Percentiles rank a stretch among this genome's conserved stretches.
Conservation (phyloP, 495 filamentous ascomycete species). For the Talaromyces nanjingensis region DNA sequence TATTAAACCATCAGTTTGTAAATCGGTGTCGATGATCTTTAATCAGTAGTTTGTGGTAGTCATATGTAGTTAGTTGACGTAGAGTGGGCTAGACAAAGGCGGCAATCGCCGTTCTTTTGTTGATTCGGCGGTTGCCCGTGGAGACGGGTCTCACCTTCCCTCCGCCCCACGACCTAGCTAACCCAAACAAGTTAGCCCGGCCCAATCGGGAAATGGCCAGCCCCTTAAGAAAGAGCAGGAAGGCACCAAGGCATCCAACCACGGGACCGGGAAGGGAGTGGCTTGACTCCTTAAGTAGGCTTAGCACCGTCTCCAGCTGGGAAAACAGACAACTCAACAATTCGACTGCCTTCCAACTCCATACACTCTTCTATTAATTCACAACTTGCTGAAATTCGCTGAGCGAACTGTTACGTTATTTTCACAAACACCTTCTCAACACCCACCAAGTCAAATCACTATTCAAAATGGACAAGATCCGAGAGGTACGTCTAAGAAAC, state of each 20-base stretch:
- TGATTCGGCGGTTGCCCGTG: conserved; percentile 38
- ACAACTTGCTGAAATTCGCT: conserved; percentile 22
- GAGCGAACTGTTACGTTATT: conserved; percentile 24
- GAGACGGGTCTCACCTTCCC: conserved; percentile 23
- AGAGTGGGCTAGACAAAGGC: neutral
- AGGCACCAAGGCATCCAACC: conserved; percentile 5
- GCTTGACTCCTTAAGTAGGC: conserved; percentile 41
- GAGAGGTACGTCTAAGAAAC: conserved; percentile 56
- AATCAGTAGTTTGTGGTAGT: neutral
- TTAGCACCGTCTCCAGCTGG: conserved; percentile 42
- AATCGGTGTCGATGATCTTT: neutral
- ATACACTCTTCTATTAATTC: conserved; percentile 10
- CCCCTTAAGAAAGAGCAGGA: neutral
- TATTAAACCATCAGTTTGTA: neutral
- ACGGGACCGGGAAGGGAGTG: conserved; percentile 7
- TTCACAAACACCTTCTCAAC: conserved; percentile 24
- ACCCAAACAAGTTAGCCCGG: neutral
- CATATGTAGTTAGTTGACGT: conserved; percentile 19
- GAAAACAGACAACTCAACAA: conserved; percentile 47
- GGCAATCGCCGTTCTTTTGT: conserved; percentile 16
- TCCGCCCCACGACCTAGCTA: neutral
- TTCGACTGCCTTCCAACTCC: conserved; percentile 15
- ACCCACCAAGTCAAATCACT: conserved; percentile 6
- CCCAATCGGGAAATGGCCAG: neutral
- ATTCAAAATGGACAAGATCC: conserved; percentile 57